Evolutionary conservation across 2,329 filamentous ascomycete genomes (phyloP).

Genomic region (Colletotrichum higginsianum): DNA sequence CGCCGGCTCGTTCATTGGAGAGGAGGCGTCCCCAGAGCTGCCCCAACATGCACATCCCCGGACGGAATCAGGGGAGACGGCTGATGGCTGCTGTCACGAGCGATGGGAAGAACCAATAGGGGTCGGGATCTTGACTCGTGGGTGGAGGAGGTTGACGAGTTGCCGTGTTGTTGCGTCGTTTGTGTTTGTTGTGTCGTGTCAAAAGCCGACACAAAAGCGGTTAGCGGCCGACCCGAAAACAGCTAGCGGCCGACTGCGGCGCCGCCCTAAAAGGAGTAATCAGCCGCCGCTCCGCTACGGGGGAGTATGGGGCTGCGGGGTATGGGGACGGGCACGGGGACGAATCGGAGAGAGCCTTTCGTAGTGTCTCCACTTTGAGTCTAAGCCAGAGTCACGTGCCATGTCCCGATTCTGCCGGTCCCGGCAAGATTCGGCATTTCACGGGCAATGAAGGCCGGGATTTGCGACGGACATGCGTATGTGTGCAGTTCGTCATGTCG

Average conservation of each 20-base stretch:
- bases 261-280: slow-evolving; percentile 9
- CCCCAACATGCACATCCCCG: slow-evolving; percentile 18
- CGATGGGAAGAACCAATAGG: background rate
- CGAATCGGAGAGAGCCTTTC: background rate
- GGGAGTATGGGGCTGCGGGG: no score
- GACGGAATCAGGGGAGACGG: slow-evolving; percentile 5
- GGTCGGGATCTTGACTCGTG: slow-evolving; percentile 24
- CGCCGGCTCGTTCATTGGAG: slow-evolving; percentile 16
- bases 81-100: background rate
- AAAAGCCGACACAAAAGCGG: slow-evolving; percentile 4
- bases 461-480: background rate
- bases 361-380: no score
- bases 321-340: background rate
- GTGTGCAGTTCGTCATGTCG: no score
- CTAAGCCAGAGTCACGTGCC: background rate
- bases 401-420: background rate
- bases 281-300: background rate
- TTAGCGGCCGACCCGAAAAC: slow-evolving; percentile 4
- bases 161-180: slow-evolving; percentile 13
- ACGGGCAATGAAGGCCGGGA: background rate
- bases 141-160: slow-evolving; percentile 7
- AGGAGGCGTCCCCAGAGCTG: slow-evolving; percentile 4
- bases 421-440: background rate
- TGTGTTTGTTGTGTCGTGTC: background rate
- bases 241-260: slow-evolving; percentile 1